phyloP scores from a whole-genome alignment of 345 rosid genomes.

The thale cress (Arabidopsis thaliana) region TAIR10.1 NC_003070.9:19335501-19336000 shows the following conservation, averaged over 20 bases:
- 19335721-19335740: background rate
- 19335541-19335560: slow-evolving; percentile 31
- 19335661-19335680: slow-evolving; percentile 34
- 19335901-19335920: too few species aligned
- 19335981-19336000: background rate
- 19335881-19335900: background rate
- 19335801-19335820: too few species aligned
- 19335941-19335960: background rate
- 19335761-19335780: background rate
- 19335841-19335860: background rate
- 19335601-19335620: slow-evolving; percentile 21
- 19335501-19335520: background rate
- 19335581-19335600: slow-evolving; percentile 31
- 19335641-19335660: slow-evolving; percentile 27
- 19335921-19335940: too few species aligned
- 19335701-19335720: background rate
- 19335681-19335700: slow-evolving; percentile 48
- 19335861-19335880: background rate
- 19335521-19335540: background rate
- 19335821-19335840: too few species aligned
- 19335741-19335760: background rate
- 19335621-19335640: slow-evolving; percentile 37
- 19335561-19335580: slow-evolving; percentile 22
- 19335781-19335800: too few species aligned
- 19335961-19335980: background rate